These are phyloP conservation scores for Malus sieversii DNA, from an alignment of 306 rosid species.

Conservation along the genomic window DNA sequence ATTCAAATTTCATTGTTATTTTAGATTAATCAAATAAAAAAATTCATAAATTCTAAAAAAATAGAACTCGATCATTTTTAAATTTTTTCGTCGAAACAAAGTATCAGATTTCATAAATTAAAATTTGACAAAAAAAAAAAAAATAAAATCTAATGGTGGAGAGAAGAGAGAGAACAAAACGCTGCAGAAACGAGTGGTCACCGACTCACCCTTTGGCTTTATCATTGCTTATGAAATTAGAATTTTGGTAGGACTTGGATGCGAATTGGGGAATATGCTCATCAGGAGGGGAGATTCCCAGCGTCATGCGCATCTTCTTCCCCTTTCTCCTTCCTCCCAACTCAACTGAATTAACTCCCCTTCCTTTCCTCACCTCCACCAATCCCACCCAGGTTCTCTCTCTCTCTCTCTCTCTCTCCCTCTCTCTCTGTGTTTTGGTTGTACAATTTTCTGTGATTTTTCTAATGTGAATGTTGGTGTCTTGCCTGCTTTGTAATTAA, in stretches of 20 bases:
- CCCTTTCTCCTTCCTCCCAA: not conserved
- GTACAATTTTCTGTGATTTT: not conserved
- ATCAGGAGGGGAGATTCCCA: not conserved
- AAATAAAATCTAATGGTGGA: too few relatives aligned
- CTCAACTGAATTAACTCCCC: constrained; percentile 6
- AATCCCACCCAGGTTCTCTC: constrained; percentile 33
- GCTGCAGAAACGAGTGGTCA: too few relatives aligned
- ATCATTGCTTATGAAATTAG: not conserved
- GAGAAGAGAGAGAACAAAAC: too few relatives aligned
- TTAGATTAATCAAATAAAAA: too few relatives aligned
- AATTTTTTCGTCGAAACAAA: too few relatives aligned
- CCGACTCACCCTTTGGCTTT: too few relatives aligned
- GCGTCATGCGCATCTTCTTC: not conserved
- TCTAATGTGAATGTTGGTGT: not conserved
- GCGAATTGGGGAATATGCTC: not conserved
- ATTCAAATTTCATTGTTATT: too few relatives aligned
- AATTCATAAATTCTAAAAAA: too few relatives aligned
- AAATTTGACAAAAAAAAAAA: too few relatives aligned
- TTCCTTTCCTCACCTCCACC: constrained; percentile 2
- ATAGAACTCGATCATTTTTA: too few relatives aligned
- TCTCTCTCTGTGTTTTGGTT: not conserved
- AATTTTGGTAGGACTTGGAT: not conserved
- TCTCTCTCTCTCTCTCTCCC: not conserved
- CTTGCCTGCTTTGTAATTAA: not conserved
- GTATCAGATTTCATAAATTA: too few relatives aligned